Conservation (phyloP, 1,284 basidiomycete genomes). For the Phellopilus nigrolimitatus region DNA sequence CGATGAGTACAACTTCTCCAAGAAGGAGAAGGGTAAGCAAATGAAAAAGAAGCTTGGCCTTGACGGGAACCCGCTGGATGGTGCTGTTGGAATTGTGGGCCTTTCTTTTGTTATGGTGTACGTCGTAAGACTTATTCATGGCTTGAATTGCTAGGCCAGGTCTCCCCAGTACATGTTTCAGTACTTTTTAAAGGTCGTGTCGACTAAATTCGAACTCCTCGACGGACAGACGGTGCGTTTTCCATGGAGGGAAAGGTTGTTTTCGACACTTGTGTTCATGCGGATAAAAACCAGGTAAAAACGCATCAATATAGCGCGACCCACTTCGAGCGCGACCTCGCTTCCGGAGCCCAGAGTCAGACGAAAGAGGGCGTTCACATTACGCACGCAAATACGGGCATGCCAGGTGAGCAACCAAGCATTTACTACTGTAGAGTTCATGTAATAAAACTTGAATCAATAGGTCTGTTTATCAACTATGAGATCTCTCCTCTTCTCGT, state of each 20-base stretch:
- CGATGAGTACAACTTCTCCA: conserved; percentile 67
- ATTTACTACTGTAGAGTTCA: not conserved
- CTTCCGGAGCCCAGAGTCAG: conserved; percentile 53
- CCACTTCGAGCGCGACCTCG: conserved; percentile 90
- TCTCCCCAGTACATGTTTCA: conserved; percentile 86
- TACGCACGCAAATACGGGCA: conserved; percentile 75
- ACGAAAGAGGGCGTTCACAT: conserved; percentile 71
- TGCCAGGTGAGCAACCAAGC: conserved; percentile 53
- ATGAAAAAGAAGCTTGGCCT: conserved; percentile 80
- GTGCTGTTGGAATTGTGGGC: conserved; percentile 57
- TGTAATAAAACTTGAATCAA: not conserved
- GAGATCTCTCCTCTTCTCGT: conserved; percentile 98
- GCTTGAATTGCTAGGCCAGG: conserved; percentile 35
- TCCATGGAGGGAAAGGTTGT: not conserved
- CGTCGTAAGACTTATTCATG: conserved; percentile 1
- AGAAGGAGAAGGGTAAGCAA: conserved; percentile 54
- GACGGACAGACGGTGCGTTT: conserved; percentile 61
- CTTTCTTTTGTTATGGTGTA: not conserved
- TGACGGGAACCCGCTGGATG: conserved; percentile 74
- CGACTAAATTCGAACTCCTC: conserved; percentile 84
- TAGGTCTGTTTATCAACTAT: conserved; percentile 90
- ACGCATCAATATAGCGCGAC: conserved; percentile 94
- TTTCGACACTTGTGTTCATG: no score
- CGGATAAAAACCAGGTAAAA: conserved; percentile 56
- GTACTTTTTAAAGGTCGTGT: conserved; percentile 97